A percentile compares a stretch with the other conserved stretches of the same genome.
These are phyloP conservation scores for Clarireedia hainanense DNA, from an alignment of 2,329 filamentous ascomycete genomes.

Conservation along the genomic window DNA sequence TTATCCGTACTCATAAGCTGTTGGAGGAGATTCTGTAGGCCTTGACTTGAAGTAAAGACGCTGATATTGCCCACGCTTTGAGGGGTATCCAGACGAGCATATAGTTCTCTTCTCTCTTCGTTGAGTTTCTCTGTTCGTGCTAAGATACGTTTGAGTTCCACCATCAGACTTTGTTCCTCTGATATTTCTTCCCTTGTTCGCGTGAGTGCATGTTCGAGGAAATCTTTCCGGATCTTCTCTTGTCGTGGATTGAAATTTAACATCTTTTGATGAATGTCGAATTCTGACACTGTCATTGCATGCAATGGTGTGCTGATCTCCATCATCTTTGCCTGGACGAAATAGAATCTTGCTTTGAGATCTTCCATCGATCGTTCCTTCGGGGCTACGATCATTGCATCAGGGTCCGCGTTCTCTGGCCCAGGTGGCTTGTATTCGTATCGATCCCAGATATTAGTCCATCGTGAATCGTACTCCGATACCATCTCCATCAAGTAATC, in stretches of 20 bases:
- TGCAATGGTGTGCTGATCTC: slow-evolving; percentile 70
- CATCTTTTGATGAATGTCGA: slow-evolving; percentile 75
- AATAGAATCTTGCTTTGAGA: slow-evolving; percentile 85
- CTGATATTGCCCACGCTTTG: slow-evolving; percentile 59
- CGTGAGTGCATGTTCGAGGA: slow-evolving; percentile 71
- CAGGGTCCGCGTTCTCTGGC: background rate
- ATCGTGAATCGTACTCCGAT: slow-evolving; percentile 76
- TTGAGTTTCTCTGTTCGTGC: slow-evolving; percentile 79
- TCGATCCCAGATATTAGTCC: slow-evolving; percentile 86
- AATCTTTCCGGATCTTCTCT: slow-evolving; percentile 74
- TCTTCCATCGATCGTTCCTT: slow-evolving; percentile 70
- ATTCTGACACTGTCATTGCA: slow-evolving; percentile 83
- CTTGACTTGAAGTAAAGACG: slow-evolving; percentile 73
- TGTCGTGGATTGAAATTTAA: slow-evolving; percentile 74
- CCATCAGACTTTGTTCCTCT: slow-evolving; percentile 82
- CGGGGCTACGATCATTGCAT: slow-evolving; percentile 34
- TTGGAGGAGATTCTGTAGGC: slow-evolving; percentile 71
- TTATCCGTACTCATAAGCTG: slow-evolving; percentile 79
- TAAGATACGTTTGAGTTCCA: slow-evolving; percentile 88
- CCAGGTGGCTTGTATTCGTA: slow-evolving; percentile 62
- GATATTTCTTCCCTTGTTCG: slow-evolving; percentile 80
- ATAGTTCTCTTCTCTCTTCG: slow-evolving; percentile 80
- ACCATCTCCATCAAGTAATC: slow-evolving; percentile 77
- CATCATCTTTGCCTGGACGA: slow-evolving; percentile 76
- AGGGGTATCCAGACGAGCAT: slow-evolving; percentile 78